A percentile compares a stretch with the other conserved stretches of the same genome.
phyloP scores from a whole-genome alignment of 2,329 filamentous ascomycete species.

The Alternaria sp. region DNA sequence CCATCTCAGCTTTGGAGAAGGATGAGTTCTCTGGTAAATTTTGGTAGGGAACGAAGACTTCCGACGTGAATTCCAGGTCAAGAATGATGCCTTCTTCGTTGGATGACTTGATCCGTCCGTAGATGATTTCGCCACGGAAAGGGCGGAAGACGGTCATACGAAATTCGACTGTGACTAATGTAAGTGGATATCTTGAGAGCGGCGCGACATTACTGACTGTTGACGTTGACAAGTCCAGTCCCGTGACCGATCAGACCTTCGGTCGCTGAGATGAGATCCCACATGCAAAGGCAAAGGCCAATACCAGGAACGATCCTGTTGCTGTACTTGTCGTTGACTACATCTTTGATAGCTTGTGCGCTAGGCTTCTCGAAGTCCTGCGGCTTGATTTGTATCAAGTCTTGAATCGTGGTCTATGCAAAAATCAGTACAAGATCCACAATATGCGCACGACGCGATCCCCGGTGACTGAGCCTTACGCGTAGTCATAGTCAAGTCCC shows the following conservation, averaged over 20 bases:
- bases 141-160: conserved; percentile 92
- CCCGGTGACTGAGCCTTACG: not conserved
- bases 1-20: conserved; percentile 76
- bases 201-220: too few species aligned
- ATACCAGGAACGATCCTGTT: conserved; percentile 98
- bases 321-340: conserved; percentile 95
- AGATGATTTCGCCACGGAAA: conserved; percentile 91
- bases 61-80: conserved; percentile 89
- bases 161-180: too few species aligned
- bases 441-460: not conserved
- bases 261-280: conserved; percentile 86
- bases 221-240: conserved; percentile 90
- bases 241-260: conserved; percentile 95
- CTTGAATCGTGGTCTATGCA: conserved; percentile 83
- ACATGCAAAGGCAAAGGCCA: conserved; percentile 90
- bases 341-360: conserved; percentile 87
- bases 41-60: conserved; percentile 74
- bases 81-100: conserved; percentile 76
- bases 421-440: not conserved
- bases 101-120: conserved; percentile 80
- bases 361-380: conserved; percentile 86
- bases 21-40: conserved; percentile 54
- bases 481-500: not conserved
- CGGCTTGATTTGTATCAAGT: conserved; percentile 91
- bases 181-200: too few species aligned